Percentiles rank a stretch among this genome's conserved stretches.
These are phyloP conservation scores for Sodiomyces alkalinus DNA, from an alignment of 2,329 filamentous ascomycete genomes.

Conservation along the genomic window DNA sequence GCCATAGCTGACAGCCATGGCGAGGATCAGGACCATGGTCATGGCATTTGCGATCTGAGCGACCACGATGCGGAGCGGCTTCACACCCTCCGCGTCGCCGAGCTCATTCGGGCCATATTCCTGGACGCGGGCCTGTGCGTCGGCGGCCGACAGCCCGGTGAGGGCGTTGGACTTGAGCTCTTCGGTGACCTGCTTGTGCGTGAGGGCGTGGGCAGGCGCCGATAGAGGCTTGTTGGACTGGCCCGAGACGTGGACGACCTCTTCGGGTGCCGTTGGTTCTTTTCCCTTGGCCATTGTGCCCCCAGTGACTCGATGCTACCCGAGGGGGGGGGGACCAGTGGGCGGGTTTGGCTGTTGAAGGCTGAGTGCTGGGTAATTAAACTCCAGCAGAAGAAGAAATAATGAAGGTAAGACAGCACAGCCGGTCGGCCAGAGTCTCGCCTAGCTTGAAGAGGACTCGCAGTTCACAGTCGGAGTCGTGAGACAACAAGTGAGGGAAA, in stretches of 20 bases:
- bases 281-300: too few relatives aligned
- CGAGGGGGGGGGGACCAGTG: too few relatives aligned
- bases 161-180: conserved; percentile 37
- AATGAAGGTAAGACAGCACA: too few relatives aligned
- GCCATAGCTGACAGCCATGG: conserved; percentile 36
- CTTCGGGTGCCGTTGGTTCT: too few relatives aligned
- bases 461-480: too few relatives aligned
- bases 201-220: conserved; percentile 41
- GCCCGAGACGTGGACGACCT: conserved; percentile 17
- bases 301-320: too few relatives aligned
- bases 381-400: too few relatives aligned
- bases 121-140: conserved; percentile 35
- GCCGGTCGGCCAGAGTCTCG: too few relatives aligned
- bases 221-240: conserved; percentile 28
- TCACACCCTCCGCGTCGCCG: conserved; percentile 38
- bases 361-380: too few relatives aligned
- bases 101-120: conserved; percentile 44
- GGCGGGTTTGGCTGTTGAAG: too few relatives aligned
- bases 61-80: conserved; percentile 41
- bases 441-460: too few relatives aligned
- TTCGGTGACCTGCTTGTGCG: conserved; percentile 27
- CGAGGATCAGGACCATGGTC: conserved; percentile 42
- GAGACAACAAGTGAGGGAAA: too few relatives aligned
- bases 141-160: conserved; percentile 36
- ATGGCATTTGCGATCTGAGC: conserved; percentile 51